Evolutionary conservation across 495 filamentous ascomycete species (phyloP).

Genomic region (Lophium mytilinum): DNA sequence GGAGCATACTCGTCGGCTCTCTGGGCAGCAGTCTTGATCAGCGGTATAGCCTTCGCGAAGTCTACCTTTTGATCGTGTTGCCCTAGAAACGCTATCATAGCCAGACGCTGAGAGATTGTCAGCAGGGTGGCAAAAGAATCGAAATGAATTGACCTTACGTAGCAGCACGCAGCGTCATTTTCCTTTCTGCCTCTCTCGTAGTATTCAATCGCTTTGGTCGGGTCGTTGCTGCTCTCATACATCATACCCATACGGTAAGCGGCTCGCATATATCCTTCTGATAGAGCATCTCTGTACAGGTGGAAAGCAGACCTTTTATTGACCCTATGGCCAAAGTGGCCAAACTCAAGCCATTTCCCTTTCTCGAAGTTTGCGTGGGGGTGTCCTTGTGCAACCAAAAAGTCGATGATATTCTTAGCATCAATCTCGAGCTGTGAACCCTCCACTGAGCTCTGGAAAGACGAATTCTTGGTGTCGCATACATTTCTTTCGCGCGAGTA

Average conservation of each 20-base stretch:
- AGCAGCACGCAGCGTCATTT: constrained; percentile 86
- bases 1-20: constrained; percentile 95
- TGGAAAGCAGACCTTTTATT: constrained; percentile 92
- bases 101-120: constrained; percentile 46
- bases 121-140: no score
- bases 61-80: constrained; percentile 85
- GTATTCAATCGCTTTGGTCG: constrained; percentile 79
- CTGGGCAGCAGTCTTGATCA: constrained; percentile 74
- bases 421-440: constrained; percentile 83
- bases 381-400: constrained; percentile 83
- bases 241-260: constrained; percentile 98
- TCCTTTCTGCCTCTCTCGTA: constrained; percentile 70
- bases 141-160: constrained; percentile 31
- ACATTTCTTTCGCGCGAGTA: constrained; percentile 58
- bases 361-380: constrained; percentile 91
- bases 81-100: constrained; percentile 94
- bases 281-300: constrained; percentile 74
- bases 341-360: constrained; percentile 97
- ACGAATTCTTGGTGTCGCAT: constrained; percentile 52
- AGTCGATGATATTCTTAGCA: constrained; percentile 83
- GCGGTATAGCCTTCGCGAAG: constrained; percentile 63
- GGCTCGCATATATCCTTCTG: constrained; percentile 77
- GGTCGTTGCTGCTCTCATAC: constrained; percentile 86
- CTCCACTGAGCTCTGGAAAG: constrained; percentile 75
- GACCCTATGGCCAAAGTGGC: constrained; percentile 78